These are phyloP conservation scores for Lolium perenne DNA, from an alignment of 176 grass and related monocot species.

Conservation along the genomic window DNA sequence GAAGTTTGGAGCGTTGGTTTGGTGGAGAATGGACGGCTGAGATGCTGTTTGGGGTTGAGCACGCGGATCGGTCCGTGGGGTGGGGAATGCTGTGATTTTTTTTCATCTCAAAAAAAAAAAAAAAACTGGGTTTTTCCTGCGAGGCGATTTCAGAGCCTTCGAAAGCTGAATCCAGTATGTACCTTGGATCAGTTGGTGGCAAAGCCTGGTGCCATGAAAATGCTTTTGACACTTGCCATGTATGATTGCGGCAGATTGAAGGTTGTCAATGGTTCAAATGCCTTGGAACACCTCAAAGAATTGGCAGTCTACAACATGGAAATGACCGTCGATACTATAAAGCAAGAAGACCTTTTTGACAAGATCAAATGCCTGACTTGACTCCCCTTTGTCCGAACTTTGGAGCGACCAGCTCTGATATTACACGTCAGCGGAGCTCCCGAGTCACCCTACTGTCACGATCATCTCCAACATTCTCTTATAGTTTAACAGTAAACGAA, in stretches of 20 bases:
- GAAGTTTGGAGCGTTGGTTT: too few species aligned
- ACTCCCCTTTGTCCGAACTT: not conserved
- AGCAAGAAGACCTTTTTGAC: constrained; percentile 23
- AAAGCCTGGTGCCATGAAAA: constrained; percentile 41
- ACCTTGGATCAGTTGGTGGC: constrained; percentile 52
- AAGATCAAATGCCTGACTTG: constrained; percentile 49
- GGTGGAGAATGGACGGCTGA: too few species aligned
- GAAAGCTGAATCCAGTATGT: constrained; percentile 49
- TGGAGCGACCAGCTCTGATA: not conserved
- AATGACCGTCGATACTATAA: constrained; percentile 18
- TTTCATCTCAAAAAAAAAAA: too few species aligned
- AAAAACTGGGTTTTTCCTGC: constrained; percentile 39
- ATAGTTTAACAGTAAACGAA: too few species aligned
- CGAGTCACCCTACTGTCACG: not conserved
- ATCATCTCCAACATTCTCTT: too few species aligned
- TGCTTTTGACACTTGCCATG: constrained; percentile 49
- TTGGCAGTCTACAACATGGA: constrained; percentile 50
- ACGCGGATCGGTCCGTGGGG: too few species aligned
- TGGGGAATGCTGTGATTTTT: too few species aligned
- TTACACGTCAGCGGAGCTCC: not conserved
- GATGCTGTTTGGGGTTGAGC: too few species aligned
- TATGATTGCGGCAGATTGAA: constrained; percentile 54
- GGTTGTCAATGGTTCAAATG: constrained; percentile 29
- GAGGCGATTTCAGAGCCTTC: constrained; percentile 51
- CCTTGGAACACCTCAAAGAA: constrained; percentile 49